Percentiles rank a stretch among this genome's conserved stretches.
phyloP scores from a whole-genome alignment of 2,329 filamentous ascomycete genomes.

The Scedosporium boydii region DNA sequence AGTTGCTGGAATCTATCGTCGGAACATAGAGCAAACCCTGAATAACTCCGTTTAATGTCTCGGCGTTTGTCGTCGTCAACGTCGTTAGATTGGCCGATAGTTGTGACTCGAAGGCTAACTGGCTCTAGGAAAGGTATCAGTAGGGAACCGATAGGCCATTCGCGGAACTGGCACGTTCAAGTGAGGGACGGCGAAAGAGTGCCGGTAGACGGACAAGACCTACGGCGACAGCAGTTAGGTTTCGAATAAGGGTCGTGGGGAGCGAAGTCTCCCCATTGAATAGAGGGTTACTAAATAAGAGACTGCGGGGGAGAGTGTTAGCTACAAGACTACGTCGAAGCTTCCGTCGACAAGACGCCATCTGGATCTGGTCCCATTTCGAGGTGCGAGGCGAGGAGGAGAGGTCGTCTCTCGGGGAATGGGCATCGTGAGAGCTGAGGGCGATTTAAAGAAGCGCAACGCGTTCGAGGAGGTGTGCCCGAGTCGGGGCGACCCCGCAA shows the following conservation, averaged over 20 bases:
- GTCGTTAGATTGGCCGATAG: constrained; percentile 59
- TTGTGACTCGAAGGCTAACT: constrained; percentile 43
- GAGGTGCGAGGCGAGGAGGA: too few species aligned
- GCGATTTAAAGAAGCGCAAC: background rate
- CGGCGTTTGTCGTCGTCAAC: constrained; percentile 58
- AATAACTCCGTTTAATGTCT: constrained; percentile 50
- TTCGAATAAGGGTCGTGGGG: constrained; percentile 44
- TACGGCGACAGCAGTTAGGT: constrained; percentile 48
- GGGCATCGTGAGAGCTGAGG: too few species aligned
- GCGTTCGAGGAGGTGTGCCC: background rate
- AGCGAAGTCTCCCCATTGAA: constrained; percentile 40
- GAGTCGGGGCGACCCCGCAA: background rate
- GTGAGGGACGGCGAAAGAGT: background rate
- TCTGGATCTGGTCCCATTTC: too few species aligned
- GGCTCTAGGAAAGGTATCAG: constrained; percentile 20
- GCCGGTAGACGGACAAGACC: constrained; percentile 16
- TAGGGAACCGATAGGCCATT: background rate
- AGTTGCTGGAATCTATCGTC: constrained; percentile 45
- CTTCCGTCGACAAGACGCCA: too few species aligned
- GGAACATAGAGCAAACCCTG: constrained; percentile 82
- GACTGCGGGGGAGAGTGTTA: constrained; percentile 24
- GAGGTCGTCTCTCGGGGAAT: too few species aligned
- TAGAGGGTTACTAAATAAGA: constrained; percentile 51
- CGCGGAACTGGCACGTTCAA: background rate
- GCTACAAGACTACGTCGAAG: background rate